Percentiles rank a stretch among this genome's conserved stretches.
Evolutionary conservation across 2,329 filamentous ascomycete species (phyloP).

Genomic region (Aspergillus sp.): DNA sequence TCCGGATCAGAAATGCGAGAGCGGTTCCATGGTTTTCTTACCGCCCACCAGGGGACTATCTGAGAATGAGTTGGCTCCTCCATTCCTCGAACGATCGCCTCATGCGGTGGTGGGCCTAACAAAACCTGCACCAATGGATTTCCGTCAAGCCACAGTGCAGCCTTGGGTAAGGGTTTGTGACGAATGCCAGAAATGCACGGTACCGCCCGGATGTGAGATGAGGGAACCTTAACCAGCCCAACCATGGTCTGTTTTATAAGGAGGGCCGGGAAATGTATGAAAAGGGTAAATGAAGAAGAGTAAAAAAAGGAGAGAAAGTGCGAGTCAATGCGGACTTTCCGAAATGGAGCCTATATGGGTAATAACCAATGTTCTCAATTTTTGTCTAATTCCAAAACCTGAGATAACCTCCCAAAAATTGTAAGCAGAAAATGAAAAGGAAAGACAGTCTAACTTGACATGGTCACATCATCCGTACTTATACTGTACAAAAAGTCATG

Average conservation of each 20-base stretch:
- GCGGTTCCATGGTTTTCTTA: neutral
- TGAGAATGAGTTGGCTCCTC: neutral
- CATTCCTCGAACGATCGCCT: neutral
- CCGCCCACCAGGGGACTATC: neutral
- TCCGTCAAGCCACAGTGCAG: neutral
- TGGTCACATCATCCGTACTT: constrained; percentile 26
- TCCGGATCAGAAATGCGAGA: constrained; percentile 1
- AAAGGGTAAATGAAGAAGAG: neutral
- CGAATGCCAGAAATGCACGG: neutral
- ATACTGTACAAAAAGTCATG: constrained; percentile 23
- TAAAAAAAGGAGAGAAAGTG: neutral
- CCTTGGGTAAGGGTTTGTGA: neutral
- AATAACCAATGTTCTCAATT: constrained; percentile 2
- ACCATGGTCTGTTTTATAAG: constrained; percentile 4
- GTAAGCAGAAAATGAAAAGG: neutral
- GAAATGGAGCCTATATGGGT: neutral
- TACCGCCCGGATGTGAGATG: constrained; percentile 7
- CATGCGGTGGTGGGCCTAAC: neutral
- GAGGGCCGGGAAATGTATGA: neutral
- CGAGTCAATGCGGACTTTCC: neutral
- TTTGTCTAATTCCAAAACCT: neutral
- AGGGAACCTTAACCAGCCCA: constrained; percentile 1
- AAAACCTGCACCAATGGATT: neutral
- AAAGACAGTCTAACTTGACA: constrained; percentile 21
- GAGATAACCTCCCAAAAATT: neutral